Conservation (phyloP, 2,329 filamentous ascomycete genomes). For the Camillea tinctor region DNA sequence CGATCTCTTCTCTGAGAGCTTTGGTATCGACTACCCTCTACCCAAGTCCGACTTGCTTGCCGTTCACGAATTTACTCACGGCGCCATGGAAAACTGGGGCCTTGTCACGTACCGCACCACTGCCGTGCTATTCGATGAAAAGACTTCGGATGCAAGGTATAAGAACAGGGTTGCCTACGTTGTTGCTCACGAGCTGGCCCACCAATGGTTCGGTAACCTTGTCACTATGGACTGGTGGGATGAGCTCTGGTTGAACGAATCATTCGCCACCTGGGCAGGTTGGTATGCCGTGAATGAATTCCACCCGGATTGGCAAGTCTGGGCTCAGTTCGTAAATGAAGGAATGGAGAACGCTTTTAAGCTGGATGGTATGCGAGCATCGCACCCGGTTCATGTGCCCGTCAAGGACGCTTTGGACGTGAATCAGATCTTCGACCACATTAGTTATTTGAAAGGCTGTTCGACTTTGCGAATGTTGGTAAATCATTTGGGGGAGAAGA, state of each 20-base stretch:
- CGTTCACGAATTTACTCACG: conserved; percentile 86
- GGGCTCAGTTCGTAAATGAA: conserved; percentile 96
- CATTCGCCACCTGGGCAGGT: conserved; percentile 97
- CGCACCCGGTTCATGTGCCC: conserved; percentile 93
- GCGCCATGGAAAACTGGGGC: conserved; percentile 96
- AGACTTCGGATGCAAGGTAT: conserved; percentile 84
- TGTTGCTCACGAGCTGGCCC: conserved; percentile 94
- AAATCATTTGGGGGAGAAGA: conserved; percentile 81
- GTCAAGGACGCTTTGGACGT: conserved; percentile 92
- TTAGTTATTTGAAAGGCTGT: conserved; percentile 95
- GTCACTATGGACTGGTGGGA: conserved; percentile 98
- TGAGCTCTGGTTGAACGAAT: conserved; percentile 91
- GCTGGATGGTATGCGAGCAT: conserved; percentile 85
- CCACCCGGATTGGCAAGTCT: conserved; percentile 96
- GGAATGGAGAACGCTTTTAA: conserved; percentile 88
- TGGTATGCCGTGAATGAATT: conserved; percentile 91
- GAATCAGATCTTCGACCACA: conserved; percentile 96
- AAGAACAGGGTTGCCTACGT: conserved; percentile 95
- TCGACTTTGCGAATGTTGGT: conserved; percentile 96
- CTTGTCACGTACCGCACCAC: conserved; percentile 95
- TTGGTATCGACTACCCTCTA: conserved; percentile 87
- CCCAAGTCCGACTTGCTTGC: conserved; percentile 90
- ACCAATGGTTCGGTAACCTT: conserved; percentile 94
- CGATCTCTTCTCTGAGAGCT: conserved; percentile 95
- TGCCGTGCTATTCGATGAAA: conserved; percentile 92